Conservation (phyloP, 306 rosid genomes). For the Cicer chorassanicum region DNA sequence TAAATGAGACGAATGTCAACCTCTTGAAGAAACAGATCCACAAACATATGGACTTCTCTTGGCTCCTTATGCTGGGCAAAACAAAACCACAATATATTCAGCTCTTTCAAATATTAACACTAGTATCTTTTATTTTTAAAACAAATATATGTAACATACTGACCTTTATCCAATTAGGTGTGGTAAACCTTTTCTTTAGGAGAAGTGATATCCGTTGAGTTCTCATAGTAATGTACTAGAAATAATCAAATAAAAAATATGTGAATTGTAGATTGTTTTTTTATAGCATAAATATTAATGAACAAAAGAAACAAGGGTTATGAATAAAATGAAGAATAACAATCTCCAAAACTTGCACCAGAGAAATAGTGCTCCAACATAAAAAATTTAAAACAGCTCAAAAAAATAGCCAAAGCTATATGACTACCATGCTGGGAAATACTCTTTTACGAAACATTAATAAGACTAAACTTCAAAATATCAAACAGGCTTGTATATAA, state of each 20-base stretch:
- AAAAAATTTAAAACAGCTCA: too few relatives aligned
- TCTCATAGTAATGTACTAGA: conserved; percentile 80
- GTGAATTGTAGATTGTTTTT: conserved; percentile 3
- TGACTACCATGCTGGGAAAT: too few relatives aligned
- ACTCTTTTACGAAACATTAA: not conserved
- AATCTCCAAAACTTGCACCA: not conserved
- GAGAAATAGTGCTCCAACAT: not conserved
- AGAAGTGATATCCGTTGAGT: conserved; percentile 78
- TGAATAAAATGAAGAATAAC: not conserved
- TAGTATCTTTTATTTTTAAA: conserved; percentile 14
- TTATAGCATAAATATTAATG: not conserved
- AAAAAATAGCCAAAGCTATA: not conserved
- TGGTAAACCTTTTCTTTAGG: conserved; percentile 79
- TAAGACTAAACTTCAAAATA: not conserved
- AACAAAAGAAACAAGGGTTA: not conserved
- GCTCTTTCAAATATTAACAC: conserved; percentile 29
- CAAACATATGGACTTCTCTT: conserved; percentile 94
- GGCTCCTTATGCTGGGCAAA: conserved; percentile 94
- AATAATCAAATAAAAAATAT: conserved; percentile 34
- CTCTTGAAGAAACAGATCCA: conserved; percentile 92
- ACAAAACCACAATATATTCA: conserved; percentile 31
- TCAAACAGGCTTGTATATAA: not conserved
- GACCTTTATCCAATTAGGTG: conserved; percentile 94
- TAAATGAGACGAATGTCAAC: conserved; percentile 47
- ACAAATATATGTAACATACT: conserved; percentile 39